Base-by-base conservation (phyloP, 129 eudicot genomes). In the Centrapalus pauciflorus region DNA sequence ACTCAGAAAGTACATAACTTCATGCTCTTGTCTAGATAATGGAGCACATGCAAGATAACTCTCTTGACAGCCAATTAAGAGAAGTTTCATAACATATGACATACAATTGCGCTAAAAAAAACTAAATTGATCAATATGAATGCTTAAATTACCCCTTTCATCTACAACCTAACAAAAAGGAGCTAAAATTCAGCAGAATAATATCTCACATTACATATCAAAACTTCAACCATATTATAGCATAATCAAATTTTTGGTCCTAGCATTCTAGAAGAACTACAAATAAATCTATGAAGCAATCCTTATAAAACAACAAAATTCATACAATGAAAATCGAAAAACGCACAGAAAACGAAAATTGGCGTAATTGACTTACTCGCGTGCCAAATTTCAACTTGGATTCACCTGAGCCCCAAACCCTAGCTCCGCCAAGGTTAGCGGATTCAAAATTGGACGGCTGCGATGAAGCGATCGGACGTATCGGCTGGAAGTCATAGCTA, bases 401-500 rank as follows among this genome's bases (percentile, higher is more conserved):
- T 65, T 92, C 98, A 43, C 83, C 73, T 10, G 98, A 88, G 26
- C 74, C 67, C 98, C 96, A 92, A 69, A 75, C 79, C 86, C 95
- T 88, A 76, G 90, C 25, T 23, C 79, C 83, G 46, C 67, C 77
- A 30, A 28, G 73, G 38, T 41, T 49, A 8, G 37, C 59, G n/a
- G 88, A 77, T n/a, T 72, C 82, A 33, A 72, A 52, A 34, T 38
- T 60, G 16, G 77, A 50, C 28, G 64, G 79, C 32, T 69, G 76
- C n/a, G 88, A 74, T 26, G 80, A 67, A 4, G 28, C 70, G 55
- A 23, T 37, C 14, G 91, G 85, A 56, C 89, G 86, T 43, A 87
- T 83, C 1, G 98, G 96, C 77, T 88, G 88, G 59, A 93, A 93
- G 73, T 93, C 98, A 50, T 93, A 93, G 73, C 75, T 93, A 38